Percentiles rank a stretch among this genome's conserved stretches.
Conservation (phyloP, 2,329 filamentous ascomycete species). For the Penicillium occitanis region DNA sequence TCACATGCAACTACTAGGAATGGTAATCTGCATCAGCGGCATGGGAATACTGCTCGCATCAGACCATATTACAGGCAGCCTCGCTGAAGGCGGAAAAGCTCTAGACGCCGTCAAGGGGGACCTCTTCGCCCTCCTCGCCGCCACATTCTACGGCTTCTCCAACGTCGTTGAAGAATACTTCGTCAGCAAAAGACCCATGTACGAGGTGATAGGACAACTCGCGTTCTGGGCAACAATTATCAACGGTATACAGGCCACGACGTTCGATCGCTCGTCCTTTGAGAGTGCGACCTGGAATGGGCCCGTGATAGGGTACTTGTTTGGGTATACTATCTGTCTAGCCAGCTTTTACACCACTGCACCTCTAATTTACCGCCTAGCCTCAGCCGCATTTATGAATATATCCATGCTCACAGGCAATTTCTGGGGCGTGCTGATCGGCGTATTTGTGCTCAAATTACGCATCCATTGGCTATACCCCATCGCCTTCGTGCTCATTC, state of each 20-base stretch:
- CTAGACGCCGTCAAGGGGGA: conserved; percentile 81
- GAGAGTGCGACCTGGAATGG: conserved; percentile 62
- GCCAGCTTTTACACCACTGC: conserved; percentile 83
- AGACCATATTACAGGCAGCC: conserved; percentile 76
- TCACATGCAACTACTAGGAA: conserved; percentile 78
- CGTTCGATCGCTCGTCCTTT: conserved; percentile 83
- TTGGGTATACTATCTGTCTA: conserved; percentile 85
- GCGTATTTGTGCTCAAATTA: conserved; percentile 79
- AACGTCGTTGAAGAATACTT: conserved; percentile 96
- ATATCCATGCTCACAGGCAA: conserved; percentile 91
- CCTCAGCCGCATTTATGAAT: conserved; percentile 92
- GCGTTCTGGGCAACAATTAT: conserved; percentile 85
- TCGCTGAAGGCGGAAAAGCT: conserved; percentile 57
- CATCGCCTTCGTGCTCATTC: conserved; percentile 89
- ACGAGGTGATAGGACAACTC: conserved; percentile 90
- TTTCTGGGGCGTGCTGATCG: conserved; percentile 96
- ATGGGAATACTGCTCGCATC: conserved; percentile 83
- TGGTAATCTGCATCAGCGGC: conserved; percentile 86
- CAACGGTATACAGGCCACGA: conserved; percentile 85
- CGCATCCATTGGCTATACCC: conserved; percentile 88
- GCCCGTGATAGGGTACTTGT: conserved; percentile 73
- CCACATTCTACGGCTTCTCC: conserved; percentile 84
- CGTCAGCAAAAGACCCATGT: conserved; percentile 79
- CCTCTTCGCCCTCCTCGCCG: conserved; percentile 83
- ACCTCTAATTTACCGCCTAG: conserved; percentile 84